Evolutionary conservation across 441 rosid genomes (phyloP).

Genomic region (Gossypium lobatum): DNA sequence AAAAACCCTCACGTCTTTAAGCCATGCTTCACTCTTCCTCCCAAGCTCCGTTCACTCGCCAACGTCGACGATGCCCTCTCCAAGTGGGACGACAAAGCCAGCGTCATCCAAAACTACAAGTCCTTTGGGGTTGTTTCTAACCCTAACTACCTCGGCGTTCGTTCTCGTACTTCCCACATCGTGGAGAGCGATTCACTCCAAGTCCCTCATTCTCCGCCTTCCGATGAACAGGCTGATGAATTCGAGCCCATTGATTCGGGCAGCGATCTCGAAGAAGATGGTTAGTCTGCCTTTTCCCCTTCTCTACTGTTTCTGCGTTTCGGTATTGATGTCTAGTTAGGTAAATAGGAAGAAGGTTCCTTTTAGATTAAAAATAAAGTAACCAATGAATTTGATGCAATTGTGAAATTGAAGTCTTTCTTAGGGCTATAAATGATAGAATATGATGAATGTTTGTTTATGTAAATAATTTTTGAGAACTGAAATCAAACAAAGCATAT

Average conservation of each 20-base stretch:
- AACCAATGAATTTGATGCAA: not conserved
- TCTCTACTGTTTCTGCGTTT: not conserved
- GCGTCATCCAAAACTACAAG: slow-evolving; percentile 78
- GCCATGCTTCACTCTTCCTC: slow-evolving; percentile 64
- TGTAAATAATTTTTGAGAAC: too few species aligned
- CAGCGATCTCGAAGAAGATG: slow-evolving; percentile 95
- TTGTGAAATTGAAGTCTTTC: not conserved
- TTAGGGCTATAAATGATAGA: too few species aligned
- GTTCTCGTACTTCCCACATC: slow-evolving; percentile 63
- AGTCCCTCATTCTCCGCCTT: slow-evolving; percentile 41
- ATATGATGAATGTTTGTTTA: too few species aligned
- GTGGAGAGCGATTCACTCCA: slow-evolving; percentile 65
- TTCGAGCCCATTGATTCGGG: slow-evolving; percentile 59
- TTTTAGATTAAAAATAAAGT: not conserved
- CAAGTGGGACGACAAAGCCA: slow-evolving; percentile 76
- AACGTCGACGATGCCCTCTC: slow-evolving; percentile 40
- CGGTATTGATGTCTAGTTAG: not conserved
- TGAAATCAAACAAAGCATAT: too few species aligned
- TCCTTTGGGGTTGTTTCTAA: slow-evolving; percentile 82
- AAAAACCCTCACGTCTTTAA: slow-evolving; percentile 58
- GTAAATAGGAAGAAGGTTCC: not conserved
- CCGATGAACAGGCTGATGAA: slow-evolving; percentile 42
- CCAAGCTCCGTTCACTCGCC: slow-evolving; percentile 68
- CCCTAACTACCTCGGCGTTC: slow-evolving; percentile 75
- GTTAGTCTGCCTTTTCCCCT: slow-evolving; percentile 23